phyloP scores from a whole-genome alignment of 2,329 filamentous ascomycete species.

The Claviceps citrina region DNA sequence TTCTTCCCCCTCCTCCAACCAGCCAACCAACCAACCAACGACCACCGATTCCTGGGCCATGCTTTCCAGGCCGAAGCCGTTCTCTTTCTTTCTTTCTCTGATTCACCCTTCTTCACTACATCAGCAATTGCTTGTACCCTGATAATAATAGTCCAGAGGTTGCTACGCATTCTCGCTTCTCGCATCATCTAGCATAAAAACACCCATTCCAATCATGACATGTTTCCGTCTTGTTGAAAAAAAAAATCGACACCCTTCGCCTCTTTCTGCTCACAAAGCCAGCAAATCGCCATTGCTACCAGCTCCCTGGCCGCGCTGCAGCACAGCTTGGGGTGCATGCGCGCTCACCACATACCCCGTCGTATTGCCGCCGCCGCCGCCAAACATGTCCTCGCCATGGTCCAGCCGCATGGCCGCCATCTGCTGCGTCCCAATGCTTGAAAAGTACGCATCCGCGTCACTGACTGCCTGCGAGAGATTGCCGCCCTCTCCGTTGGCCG shows the following conservation, averaged over 20 bases:
- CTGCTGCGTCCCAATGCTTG: constrained; percentile 56
- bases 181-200: not conserved
- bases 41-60: too few relatives aligned
- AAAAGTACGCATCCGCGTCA: constrained; percentile 83
- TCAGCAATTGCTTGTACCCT: too few relatives aligned
- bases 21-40: too few relatives aligned
- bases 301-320: constrained; percentile 50
- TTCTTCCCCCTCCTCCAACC: too few relatives aligned
- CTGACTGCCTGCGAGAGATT: constrained; percentile 58
- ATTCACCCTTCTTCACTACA: not conserved
- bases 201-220: not conserved
- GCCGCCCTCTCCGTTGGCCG: constrained; percentile 18
- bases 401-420: constrained; percentile 59
- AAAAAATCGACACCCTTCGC: not conserved
- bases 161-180: not conserved
- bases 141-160: not conserved
- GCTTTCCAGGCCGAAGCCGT: too few relatives aligned
- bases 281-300: constrained; percentile 58
- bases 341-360: constrained; percentile 64
- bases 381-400: constrained; percentile 45
- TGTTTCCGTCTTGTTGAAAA: too few relatives aligned
- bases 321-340: constrained; percentile 60
- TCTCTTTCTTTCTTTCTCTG: too few relatives aligned
- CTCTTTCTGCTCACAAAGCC: constrained; percentile 30
- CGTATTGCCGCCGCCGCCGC: constrained; percentile 37